These are phyloP conservation scores for Dactylellina sp. DNA, from an alignment of 2,329 filamentous ascomycete genomes.

Conservation along the genomic window DNA sequence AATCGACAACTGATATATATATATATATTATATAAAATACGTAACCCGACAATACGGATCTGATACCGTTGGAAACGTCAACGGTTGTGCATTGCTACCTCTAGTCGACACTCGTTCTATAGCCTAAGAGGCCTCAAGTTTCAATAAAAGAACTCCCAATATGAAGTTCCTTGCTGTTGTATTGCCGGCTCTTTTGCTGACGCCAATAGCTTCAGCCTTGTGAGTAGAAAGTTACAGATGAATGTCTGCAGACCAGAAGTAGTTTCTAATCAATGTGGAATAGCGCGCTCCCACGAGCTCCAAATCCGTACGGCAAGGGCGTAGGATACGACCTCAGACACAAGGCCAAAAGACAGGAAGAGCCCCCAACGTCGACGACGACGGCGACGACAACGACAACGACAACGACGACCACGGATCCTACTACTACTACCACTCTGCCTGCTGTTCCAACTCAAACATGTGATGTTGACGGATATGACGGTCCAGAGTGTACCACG, in stretches of 20 bases:
- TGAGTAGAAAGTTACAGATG: conserved; percentile 14
- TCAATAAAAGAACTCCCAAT: conserved; percentile 10
- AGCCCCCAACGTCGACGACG: not conserved
- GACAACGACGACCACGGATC: not conserved
- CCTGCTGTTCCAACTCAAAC: not conserved
- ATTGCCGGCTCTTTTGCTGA: conserved; percentile 48
- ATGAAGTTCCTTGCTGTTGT: conserved; percentile 40
- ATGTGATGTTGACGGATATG: not conserved
- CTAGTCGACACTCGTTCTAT: conserved; percentile 9
- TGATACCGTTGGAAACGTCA: not conserved
- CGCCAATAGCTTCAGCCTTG: conserved; percentile 33
- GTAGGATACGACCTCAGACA: conserved; percentile 1
- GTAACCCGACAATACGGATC: conserved; percentile 7
- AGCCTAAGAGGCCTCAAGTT: not conserved
- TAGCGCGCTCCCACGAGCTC: conserved; percentile 5
- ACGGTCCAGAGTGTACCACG: not conserved
- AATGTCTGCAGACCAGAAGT: not conserved
- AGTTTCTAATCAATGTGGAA: not conserved
- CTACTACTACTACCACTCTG: not conserved
- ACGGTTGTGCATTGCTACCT: not conserved
- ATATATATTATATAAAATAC: conserved; percentile 13
- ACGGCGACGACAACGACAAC: not conserved
- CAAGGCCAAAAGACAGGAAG: conserved; percentile 5
- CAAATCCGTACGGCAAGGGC: not conserved
- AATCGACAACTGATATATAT: conserved; percentile 10